Conservation (phyloP, 192 early-diverging fungal species). For the Polychytrium aggregatum region DNA sequence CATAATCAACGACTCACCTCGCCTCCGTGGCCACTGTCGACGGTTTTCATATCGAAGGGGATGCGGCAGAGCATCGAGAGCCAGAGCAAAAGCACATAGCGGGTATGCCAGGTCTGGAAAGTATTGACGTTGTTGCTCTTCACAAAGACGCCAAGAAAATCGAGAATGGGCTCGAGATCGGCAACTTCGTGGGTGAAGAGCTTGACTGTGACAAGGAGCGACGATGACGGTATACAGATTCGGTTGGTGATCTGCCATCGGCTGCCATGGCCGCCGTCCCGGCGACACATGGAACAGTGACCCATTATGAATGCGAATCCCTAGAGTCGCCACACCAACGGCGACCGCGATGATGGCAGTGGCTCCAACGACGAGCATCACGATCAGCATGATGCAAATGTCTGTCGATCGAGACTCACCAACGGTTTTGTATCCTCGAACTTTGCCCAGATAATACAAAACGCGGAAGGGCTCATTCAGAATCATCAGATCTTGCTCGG, state of each 20-base stretch:
- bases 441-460: constrained; percentile 71
- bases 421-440: constrained; percentile 86
- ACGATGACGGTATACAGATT: too few species aligned
- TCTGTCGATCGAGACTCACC: too few species aligned
- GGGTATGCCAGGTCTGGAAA: constrained; percentile 52
- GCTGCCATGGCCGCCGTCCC: constrained; percentile 68
- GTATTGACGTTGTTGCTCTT: constrained; percentile 6
- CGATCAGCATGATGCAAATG: too few species aligned
- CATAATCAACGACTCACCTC: too few species aligned
- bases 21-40: constrained; percentile 57
- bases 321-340: too few species aligned
- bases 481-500: too few species aligned
- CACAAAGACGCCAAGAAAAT: constrained; percentile 52
- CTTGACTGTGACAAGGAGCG: constrained; percentile 42
- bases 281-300: too few species aligned
- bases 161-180: constrained; percentile 80
- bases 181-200: constrained; percentile 83
- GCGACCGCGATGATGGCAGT: too few species aligned
- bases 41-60: constrained; percentile 81
- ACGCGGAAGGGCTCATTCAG: too few species aligned
- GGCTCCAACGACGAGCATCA: too few species aligned
- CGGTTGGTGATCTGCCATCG: not conserved
- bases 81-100: constrained; percentile 82
- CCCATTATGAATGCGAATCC: too few species aligned
- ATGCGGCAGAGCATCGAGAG: constrained; percentile 90